Evolutionary conservation across 176 grass and related monocot genomes (phyloP).

Genomic region (Poa pratensis): DNA sequence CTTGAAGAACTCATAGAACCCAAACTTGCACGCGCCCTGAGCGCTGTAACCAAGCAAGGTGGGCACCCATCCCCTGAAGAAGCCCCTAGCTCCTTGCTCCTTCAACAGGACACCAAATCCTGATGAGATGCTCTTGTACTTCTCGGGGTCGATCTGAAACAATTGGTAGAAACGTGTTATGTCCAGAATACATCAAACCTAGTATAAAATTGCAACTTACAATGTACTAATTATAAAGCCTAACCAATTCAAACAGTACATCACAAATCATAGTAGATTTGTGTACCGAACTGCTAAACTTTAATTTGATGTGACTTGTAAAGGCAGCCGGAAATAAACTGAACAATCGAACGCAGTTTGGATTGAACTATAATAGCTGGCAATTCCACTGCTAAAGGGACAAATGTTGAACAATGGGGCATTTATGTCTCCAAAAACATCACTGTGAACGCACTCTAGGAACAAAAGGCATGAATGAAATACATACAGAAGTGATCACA

Average conservation of each 20-base stretch:
- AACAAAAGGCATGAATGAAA: not conserved
- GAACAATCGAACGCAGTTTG: not conserved
- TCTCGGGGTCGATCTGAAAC: constrained; percentile 77
- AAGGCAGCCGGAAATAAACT: not conserved
- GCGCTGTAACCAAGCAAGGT: constrained; percentile 96
- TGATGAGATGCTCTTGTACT: constrained; percentile 92
- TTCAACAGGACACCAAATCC: constrained; percentile 85
- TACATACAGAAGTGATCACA: not conserved
- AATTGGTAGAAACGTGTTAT: not conserved
- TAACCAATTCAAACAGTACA: not conserved
- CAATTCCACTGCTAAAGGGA: not conserved
- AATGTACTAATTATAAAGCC: not conserved
- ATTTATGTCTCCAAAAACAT: not conserved
- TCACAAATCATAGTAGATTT: not conserved
- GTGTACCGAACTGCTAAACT: not conserved
- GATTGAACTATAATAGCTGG: not conserved
- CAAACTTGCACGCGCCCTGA: constrained; percentile 95
- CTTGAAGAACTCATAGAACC: constrained; percentile 99
- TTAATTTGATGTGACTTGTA: not conserved
- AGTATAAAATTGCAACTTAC: not conserved
- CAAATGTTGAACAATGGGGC: not conserved
- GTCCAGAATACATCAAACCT: not conserved
- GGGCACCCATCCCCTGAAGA: constrained; percentile 95
- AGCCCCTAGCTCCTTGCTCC: constrained; percentile 86
- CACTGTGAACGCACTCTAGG: not conserved